phyloP scores from a whole-genome alignment of 495 filamentous ascomycete genomes.

The Hypoxylon lienhwacheense region DNA sequence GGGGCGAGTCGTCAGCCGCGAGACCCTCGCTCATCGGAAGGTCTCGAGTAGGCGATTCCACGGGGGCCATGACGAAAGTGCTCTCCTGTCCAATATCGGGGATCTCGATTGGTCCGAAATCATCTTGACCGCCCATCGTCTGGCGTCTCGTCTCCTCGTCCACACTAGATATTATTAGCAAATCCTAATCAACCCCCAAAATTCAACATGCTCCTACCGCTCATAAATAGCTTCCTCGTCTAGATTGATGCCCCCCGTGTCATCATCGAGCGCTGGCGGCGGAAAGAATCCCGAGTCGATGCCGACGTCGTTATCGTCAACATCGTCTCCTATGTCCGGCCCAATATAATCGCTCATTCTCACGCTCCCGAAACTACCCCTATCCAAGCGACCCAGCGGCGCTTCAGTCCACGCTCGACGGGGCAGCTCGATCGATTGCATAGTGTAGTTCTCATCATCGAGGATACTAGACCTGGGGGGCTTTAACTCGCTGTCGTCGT shows the following conservation, averaged over 20 bases:
- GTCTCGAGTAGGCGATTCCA: constrained; percentile 33
- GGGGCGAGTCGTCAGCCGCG: constrained; percentile 20
- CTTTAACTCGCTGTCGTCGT: constrained; percentile 57
- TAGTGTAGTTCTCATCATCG: constrained; percentile 70
- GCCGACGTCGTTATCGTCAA: constrained; percentile 51
- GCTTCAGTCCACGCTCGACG: constrained; percentile 62
- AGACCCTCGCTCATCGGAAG: constrained; percentile 13
- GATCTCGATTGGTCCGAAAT: constrained; percentile 51
- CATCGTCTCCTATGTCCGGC: constrained; percentile 42
- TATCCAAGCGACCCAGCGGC: constrained; percentile 45
- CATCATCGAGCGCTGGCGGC: constrained; percentile 42
- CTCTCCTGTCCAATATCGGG: constrained; percentile 49
- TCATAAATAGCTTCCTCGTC: constrained; percentile 44
- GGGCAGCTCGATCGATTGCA: constrained; percentile 69
- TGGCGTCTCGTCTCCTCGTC: constrained; percentile 43
- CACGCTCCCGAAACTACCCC: constrained; percentile 58
- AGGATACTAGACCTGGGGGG: constrained; percentile 66
- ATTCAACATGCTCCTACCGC: constrained; percentile 39
- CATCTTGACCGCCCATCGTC: constrained; percentile 43
- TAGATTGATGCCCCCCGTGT: constrained; percentile 43
- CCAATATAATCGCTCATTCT: constrained; percentile 66
- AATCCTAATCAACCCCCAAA: background rate
- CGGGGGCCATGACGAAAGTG: constrained; percentile 46
- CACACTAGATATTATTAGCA: constrained; percentile 37
- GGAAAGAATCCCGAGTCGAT: constrained; percentile 54